These are phyloP conservation scores for Arabidopsis thaliana DNA, from an alignment of 345 rosid genomes.

Conservation along the genomic window DNA sequence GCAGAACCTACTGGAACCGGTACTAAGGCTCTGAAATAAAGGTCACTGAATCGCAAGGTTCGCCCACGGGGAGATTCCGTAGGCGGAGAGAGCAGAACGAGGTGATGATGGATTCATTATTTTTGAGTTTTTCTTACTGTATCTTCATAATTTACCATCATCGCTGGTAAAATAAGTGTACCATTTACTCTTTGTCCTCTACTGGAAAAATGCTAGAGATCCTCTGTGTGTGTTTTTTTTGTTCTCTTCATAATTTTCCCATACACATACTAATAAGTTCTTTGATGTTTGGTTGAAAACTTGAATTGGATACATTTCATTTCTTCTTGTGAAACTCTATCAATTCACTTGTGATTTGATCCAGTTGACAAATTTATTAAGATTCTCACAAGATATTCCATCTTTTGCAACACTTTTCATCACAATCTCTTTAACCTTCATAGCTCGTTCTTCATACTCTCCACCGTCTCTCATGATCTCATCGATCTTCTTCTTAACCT, in stretches of 20 bases:
- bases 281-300: slow-evolving; percentile 22
- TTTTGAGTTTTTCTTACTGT: slow-evolving; percentile 33
- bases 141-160: slow-evolving; percentile 35
- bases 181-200: slow-evolving; percentile 32
- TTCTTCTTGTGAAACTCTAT: slow-evolving; percentile 1
- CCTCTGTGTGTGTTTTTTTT: slow-evolving; percentile 21
- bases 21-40: slow-evolving; percentile 52
- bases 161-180: slow-evolving; percentile 43
- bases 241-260: slow-evolving; percentile 25
- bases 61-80: slow-evolving; percentile 23
- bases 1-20: slow-evolving; percentile 97
- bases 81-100: slow-evolving; percentile 31
- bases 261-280: slow-evolving; percentile 31
- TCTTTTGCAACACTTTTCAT: slow-evolving; percentile 31
- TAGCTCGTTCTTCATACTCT: slow-evolving; percentile 31
- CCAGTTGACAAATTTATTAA: slow-evolving; percentile 41
- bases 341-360: slow-evolving; percentile 26
- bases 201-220: slow-evolving; percentile 35
- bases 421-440: slow-evolving; percentile 36
- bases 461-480: slow-evolving; percentile 37
- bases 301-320: neutral
- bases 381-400: slow-evolving; percentile 42
- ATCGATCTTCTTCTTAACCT: slow-evolving; percentile 47
- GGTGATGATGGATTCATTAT: slow-evolving; percentile 39
- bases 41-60: slow-evolving; percentile 26